Base-by-base conservation (phyloP, 2,329 filamentous ascomycete genomes). In the Sordariomycetes sp. region DNA sequence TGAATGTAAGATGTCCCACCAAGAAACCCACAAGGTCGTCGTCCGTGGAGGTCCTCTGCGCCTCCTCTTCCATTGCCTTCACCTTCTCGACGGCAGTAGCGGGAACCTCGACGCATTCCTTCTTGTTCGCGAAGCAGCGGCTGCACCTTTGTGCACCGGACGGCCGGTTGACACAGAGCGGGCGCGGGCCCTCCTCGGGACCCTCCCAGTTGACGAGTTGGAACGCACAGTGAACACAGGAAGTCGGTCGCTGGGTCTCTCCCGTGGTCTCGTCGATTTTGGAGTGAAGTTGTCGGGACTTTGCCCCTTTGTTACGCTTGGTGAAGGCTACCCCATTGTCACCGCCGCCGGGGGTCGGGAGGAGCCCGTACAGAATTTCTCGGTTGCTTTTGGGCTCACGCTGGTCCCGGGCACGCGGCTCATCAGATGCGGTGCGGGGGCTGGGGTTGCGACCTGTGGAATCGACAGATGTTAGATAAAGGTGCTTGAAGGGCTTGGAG, bases 111-210 rank as follows among this genome's bases (percentile, higher is more conserved):
- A 50, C 10, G 46, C 46, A 50, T 24, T 6, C n/a, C 46, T 50
- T 24, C 20, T 11, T 11, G 22, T 24, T n/a, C n/a, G 20, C 1
- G n/a, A 4, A 2, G 46, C 46, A 24, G 20, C 46, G n/a, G 6
- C 11, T 24, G 22, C 46, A 24, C 20, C 22, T 50, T 20, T n/a
- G 11, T 16, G 37, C 12, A 3, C 37, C 14, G n/a, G 20, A 24
- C n/a, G 46, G n/a, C n/a, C 46, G n/a, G 22, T 50, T 20, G n/a
- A 50, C 20, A 20, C 46, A 50, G 20, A 50, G 4, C 20, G 46
- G 46, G 53, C 59, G 54, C 57, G 52, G 53, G 51, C 20, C 57
- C 57, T 18, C 61, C 55, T 24, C 61, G 60, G 28, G 61, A 62
- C 46, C 56, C 55, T 25, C 58, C 60, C 40, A 48, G 59, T 22